Evolutionary conservation across 225 moss, liverwort and hornwort species (phyloP), one percentile per base, ranked within the genome.

Genomic region (Physcomitrellopsis africana): DNA sequence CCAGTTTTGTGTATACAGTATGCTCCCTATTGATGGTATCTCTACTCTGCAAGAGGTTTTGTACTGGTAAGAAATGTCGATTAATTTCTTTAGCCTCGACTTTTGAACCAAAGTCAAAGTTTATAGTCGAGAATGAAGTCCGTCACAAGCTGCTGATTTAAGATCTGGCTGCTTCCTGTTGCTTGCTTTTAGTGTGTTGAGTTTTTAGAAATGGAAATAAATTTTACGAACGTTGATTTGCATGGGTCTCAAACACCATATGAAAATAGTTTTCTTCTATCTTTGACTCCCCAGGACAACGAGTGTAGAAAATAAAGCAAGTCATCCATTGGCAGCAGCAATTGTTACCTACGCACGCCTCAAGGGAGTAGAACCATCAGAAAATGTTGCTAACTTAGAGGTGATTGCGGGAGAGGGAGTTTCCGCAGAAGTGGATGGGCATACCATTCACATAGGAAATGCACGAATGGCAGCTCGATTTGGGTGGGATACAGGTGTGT

Each of bases 241-340:
- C 42, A 2, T 67, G 51, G 19, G 55, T 32, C 10, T 14, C 20
- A 42, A 53, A 48, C 73, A 3, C 45, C 45, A 45, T 11, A 32
- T 68, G 54, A 64, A 68, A 68, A n/a, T 70, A 11, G 10, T 44
- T 64, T 7, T 44, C 17, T 75, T 20, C 42, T 15, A 42, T 8
- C 19, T 74, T 29, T 27, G 11, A 18, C 20, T 67, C 58, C 6
- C 13, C 86, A 99, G 94, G 94, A 77, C 92, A 80, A 77, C 93
- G 44, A 89, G 92, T 80, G 89, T 94, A 78, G 97, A 99, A 76
- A 89, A 79, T 68, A 91, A 83, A 84, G 89, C 93, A 7, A 93
- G 92, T 86, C 97, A 99, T 77, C 97, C 97, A 11, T 81, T 99
- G 77, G 97, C 93, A 78, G 84, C 91, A 24, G 92, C 97, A 47